Percentiles rank a stretch among this genome's conserved stretches.
phyloP scores from a whole-genome alignment of 202 grass and related monocot species.

The Schoenoplectus tabernaemontani region DNA sequence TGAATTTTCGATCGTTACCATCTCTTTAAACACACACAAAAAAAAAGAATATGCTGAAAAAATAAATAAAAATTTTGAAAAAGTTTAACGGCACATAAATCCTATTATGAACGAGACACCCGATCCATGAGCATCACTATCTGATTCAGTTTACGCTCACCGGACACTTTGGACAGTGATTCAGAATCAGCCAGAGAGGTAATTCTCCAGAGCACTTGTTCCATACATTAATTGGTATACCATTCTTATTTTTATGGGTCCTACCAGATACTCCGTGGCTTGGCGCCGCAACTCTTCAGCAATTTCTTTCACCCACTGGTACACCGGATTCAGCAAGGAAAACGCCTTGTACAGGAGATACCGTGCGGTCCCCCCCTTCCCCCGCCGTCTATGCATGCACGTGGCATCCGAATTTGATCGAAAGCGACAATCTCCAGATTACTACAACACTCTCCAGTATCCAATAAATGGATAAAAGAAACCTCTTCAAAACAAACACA shows the following conservation, averaged over 20 bases:
- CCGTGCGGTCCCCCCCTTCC: constrained; percentile 2
- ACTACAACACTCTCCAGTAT: background rate
- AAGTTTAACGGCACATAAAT: background rate
- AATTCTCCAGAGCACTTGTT: background rate
- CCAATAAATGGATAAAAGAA: background rate
- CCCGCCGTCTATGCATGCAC: background rate
- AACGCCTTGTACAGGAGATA: background rate
- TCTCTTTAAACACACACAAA: background rate
- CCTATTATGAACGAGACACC: background rate
- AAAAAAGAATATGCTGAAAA: background rate
- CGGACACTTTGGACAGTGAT: background rate
- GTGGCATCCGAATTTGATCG: background rate
- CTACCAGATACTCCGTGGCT: no score
- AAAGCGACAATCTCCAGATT: background rate
- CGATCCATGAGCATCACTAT: constrained; percentile 19
- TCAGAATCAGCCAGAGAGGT: constrained; percentile 9
- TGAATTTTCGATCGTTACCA: background rate
- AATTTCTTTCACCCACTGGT: background rate
- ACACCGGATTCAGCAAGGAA: background rate
- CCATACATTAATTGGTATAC: background rate
- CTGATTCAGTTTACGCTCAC: constrained; percentile 19
- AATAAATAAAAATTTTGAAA: background rate
- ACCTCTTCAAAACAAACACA: background rate
- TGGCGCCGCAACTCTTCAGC: no score
- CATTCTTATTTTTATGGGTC: no score